Percentiles rank a stretch among this genome's conserved stretches.
Evolutionary conservation across 305 asterid species (phyloP).

Genomic region (Fraxinus dipetala): DNA sequence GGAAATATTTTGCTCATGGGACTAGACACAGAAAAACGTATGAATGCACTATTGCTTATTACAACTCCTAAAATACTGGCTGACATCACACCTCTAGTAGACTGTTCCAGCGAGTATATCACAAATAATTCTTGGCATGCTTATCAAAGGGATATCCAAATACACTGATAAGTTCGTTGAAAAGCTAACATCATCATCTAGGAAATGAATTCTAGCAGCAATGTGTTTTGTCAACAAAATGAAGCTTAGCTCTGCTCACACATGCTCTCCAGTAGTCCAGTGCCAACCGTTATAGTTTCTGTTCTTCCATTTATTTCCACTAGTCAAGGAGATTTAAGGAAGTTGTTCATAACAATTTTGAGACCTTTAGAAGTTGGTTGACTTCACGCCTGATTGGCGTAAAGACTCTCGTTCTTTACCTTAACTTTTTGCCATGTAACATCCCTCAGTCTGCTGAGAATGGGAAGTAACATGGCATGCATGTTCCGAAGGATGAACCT

Average conservation of each 20-base stretch:
- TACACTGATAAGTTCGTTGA: background rate
- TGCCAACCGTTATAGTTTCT: background rate
- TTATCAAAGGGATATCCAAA: background rate
- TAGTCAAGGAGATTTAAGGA: background rate
- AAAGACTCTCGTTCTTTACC: background rate
- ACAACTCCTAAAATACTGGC: background rate
- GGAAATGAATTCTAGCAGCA: background rate
- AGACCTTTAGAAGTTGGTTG: background rate
- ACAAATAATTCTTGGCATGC: background rate
- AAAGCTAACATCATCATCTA: background rate
- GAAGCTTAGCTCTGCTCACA: background rate
- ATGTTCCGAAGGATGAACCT: background rate
- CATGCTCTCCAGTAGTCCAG: background rate
- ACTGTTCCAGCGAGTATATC: background rate
- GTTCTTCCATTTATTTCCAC: slow-evolving; percentile 1
- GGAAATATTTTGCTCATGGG: background rate
- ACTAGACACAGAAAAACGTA: background rate
- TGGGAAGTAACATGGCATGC: slow-evolving; percentile 15
- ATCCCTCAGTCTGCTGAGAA: background rate
- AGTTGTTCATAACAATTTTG: background rate
- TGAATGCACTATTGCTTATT: background rate
- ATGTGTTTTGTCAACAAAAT: background rate
- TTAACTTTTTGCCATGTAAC: background rate
- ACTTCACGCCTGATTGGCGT: slow-evolving; percentile 15
- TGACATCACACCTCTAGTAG: background rate